These are phyloP conservation scores for Ogataea zsoltii DNA, from an alignment of 805 yeast species.

Conservation along the genomic window DNA sequence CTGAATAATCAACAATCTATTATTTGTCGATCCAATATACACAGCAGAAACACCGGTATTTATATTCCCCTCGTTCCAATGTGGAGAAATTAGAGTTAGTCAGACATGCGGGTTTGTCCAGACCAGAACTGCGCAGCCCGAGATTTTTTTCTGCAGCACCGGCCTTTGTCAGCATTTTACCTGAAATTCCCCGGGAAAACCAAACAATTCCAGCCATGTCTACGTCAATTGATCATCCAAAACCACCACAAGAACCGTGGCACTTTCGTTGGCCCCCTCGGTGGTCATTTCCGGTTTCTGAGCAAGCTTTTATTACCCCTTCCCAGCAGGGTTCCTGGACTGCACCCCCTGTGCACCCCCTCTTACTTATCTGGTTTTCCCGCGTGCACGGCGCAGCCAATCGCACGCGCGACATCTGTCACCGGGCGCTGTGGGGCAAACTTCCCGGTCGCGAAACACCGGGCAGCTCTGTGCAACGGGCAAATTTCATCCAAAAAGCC, in stretches of 20 bases:
- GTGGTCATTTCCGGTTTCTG: too few relatives aligned
- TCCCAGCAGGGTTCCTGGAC: too few relatives aligned
- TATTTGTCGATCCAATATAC: not conserved
- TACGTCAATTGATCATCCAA: too few relatives aligned
- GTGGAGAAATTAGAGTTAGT: slow-evolving; percentile 3
- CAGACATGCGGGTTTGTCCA: slow-evolving; percentile 7
- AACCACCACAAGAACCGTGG: too few relatives aligned
- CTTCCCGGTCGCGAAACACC: too few relatives aligned
- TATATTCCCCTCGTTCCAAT: not conserved
- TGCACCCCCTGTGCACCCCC: not conserved
- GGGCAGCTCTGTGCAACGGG: too few relatives aligned
- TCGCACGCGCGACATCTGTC: not conserved
- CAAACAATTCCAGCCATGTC: too few relatives aligned
- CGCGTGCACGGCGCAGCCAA: not conserved
- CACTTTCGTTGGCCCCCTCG: too few relatives aligned
- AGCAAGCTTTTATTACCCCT: too few relatives aligned
- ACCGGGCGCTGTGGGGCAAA: not conserved
- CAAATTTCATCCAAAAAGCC: too few relatives aligned
- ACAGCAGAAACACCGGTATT: slow-evolving; percentile 2
- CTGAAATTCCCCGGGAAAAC: too few relatives aligned
- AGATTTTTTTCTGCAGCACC: not conserved
- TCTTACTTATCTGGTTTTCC: not conserved
- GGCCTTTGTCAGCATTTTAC: too few relatives aligned
- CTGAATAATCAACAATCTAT: not conserved
- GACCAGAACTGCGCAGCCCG: slow-evolving; percentile 3